Conservation (phyloP, 148 eudicot species). For the Agrostemma githago region DNA sequence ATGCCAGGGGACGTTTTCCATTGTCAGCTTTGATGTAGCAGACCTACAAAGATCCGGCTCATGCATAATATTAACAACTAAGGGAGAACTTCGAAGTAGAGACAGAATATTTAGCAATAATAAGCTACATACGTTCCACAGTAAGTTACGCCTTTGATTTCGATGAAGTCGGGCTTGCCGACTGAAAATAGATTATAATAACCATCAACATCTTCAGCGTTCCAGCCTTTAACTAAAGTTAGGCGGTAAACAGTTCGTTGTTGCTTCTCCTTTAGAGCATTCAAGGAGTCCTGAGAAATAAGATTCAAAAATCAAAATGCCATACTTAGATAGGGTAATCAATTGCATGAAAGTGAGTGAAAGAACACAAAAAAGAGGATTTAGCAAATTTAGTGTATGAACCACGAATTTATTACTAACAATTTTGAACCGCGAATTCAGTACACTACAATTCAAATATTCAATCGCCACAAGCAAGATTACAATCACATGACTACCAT, state of each 20-base stretch:
- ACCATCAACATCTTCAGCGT: conserved; percentile 87
- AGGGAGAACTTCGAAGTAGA: neutral
- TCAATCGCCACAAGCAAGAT: neutral
- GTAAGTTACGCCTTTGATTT: conserved; percentile 97
- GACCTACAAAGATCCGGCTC: conserved; percentile 37
- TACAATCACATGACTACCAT: neutral
- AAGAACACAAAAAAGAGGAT: neutral
- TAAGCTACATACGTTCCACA: conserved; percentile 86
- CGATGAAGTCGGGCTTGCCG: conserved; percentile 87
- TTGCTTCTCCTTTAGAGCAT: conserved; percentile 72
- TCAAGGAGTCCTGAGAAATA: conserved; percentile 71
- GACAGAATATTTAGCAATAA: neutral
- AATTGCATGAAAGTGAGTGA: neutral
- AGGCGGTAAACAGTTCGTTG: conserved; percentile 96
- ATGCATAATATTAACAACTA: conserved; percentile 1
- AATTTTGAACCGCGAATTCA: neutral
- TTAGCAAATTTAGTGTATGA: conserved; percentile 3
- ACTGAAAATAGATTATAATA: conserved; percentile 69
- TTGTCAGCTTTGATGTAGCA: conserved; percentile 96
- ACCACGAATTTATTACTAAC: neutral
- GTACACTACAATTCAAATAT: neutral
- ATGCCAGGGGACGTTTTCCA: conserved; percentile 99
- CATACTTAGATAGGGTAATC: neutral
- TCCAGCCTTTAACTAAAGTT: conserved; percentile 97
- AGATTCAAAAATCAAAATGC: conserved; percentile 3